Percentiles rank a stretch among this genome's conserved stretches.
Conservation (phyloP, 129 eudicot species). For the Lactuca sativa region DNA sequence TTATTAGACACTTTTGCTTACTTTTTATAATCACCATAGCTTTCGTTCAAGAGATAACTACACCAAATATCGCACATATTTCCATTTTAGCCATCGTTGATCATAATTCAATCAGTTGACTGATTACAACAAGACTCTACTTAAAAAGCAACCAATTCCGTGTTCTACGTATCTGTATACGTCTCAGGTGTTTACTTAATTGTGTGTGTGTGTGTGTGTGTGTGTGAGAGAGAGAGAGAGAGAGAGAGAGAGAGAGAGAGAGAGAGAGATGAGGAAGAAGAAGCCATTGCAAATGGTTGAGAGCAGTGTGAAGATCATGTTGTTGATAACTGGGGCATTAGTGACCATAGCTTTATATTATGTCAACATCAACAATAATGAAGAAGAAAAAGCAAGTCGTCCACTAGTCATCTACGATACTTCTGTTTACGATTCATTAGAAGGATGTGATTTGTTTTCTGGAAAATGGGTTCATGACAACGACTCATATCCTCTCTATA, state of each 20-base stretch:
- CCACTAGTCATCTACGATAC: background rate
- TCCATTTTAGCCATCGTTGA: background rate
- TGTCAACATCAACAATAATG: slow-evolving; percentile 3
- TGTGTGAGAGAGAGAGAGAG: too few relatives aligned
- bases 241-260: too few relatives aligned
- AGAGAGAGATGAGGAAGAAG: slow-evolving; percentile 24
- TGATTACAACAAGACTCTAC: background rate
- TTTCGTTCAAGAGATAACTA: background rate
- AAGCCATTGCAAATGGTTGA: slow-evolving; percentile 4
- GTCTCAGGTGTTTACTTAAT: background rate
- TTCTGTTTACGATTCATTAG: slow-evolving; percentile 19
- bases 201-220: too few relatives aligned
- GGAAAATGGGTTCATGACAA: slow-evolving; percentile 66
- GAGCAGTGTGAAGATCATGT: background rate
- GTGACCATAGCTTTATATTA: slow-evolving; percentile 21
- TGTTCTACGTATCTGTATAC: background rate
- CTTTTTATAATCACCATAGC: background rate
- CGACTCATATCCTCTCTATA: slow-evolving; percentile 47
- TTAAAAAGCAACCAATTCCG: background rate
- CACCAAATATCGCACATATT: background rate
- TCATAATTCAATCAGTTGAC: background rate
- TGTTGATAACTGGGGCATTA: slow-evolving; percentile 24
- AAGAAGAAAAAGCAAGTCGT: background rate
- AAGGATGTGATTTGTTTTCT: slow-evolving; percentile 55
- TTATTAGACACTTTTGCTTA: background rate